Base-by-base conservation (phyloP, 805 yeast genomes). In the Candida michaelii region DNA sequence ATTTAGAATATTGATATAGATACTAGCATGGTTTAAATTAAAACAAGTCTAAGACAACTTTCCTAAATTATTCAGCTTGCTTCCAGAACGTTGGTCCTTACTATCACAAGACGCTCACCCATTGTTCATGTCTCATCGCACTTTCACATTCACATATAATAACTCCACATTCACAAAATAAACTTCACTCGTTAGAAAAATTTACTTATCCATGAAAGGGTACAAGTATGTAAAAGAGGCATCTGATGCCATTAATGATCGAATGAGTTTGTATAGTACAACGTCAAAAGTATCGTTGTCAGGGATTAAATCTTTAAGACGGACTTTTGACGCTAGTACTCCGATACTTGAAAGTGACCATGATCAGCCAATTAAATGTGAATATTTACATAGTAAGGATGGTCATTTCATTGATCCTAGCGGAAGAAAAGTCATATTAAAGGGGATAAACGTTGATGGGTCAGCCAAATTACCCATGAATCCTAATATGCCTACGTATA, bases 361-460 rank as follows among this genome's bases (percentile, higher is more conserved):
- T 11, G 17, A 30, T 12, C 17, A 19, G 11, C 25, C 44, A 12
- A 33, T 58, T 14, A 55, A 53, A 12, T 62, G 66, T 42, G 40
- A 44, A n/a, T 49, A 48, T 11, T 45, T 61, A 14, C 43, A 45
- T 27, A 49, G 57, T 5, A 55, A 57, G 39, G 52, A 45, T 3
- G 95, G 93, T 4, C 68, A 75, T 45, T 80, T 90, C 57, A 63
- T 77, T 2, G 70, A 67, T 43, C 79, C 80, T 47, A 46, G 51
- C 0, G 89, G 88, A 1, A 66, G 93, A 31, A 67, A 68, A n/a
- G 66, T 89, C 10, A 71, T 74, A 10, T 63, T 89, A 23, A 80
- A 84, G 51, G 97, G 97, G 1, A 84, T 89, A 47, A 89, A 90
- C 58, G 59, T 89, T 15, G 95, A 89, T 49, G 83, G 86, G 0